Percentiles rank a stretch among this genome's conserved stretches.
Conservation (phyloP, 2,329 filamentous ascomycete species). For the Paecilomyces fulvus region DNA sequence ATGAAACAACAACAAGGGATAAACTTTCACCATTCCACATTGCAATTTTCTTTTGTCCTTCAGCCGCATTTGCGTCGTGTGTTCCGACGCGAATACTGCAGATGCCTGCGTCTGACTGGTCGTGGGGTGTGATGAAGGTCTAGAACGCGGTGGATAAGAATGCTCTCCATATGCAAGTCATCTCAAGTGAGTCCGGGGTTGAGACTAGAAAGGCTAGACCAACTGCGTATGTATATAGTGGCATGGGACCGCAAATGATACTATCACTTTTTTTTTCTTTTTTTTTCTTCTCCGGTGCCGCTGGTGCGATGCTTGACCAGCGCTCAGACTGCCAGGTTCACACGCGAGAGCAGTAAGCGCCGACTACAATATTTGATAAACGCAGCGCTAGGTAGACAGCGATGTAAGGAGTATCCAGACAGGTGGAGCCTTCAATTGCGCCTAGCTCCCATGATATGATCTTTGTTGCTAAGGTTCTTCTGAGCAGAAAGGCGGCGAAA, state of each 20-base stretch:
- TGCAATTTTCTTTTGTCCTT: not conserved
- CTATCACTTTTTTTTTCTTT: not conserved
- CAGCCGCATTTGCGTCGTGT: not conserved
- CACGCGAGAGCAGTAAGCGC: not conserved
- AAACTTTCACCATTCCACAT: not conserved
- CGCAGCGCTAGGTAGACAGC: not conserved
- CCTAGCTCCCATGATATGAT: not conserved
- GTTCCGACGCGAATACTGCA: not conserved
- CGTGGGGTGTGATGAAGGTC: slow-evolving; percentile 6
- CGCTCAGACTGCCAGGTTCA: not conserved
- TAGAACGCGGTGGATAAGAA: not conserved
- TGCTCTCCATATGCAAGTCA: not conserved
- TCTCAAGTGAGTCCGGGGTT: not conserved
- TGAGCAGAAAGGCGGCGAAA: not conserved
- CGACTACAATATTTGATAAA: not conserved
- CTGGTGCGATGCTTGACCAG: not conserved
- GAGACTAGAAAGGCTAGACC: not conserved
- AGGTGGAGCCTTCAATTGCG: not conserved
- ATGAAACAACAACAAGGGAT: not conserved
- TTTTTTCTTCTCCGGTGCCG: not conserved
- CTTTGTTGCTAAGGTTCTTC: not conserved
- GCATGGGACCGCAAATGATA: not conserved
- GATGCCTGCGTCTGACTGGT: slow-evolving; percentile 5
- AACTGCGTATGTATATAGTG: not conserved
- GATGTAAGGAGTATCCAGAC: not conserved